Conservation (phyloP, 495 filamentous ascomycete genomes). For the Echria macrotheca region DNA sequence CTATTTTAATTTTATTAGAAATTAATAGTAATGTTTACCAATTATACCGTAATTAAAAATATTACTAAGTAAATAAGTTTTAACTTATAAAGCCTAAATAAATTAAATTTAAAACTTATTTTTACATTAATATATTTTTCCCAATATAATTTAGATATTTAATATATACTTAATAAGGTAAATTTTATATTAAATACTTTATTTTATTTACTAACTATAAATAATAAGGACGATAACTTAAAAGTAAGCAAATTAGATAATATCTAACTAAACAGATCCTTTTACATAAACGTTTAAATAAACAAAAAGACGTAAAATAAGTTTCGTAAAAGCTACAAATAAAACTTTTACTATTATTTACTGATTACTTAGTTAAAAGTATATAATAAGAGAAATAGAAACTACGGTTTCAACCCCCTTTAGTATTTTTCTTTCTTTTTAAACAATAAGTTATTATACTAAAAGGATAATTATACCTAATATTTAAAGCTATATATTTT, state of each 20-base stretch:
- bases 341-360: no score
- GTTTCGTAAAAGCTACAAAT: neutral
- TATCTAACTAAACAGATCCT: no score
- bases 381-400: neutral
- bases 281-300: neutral
- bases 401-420: neutral
- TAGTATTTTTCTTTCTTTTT: no score
- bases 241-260: neutral
- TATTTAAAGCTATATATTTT: neutral
- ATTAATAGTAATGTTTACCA: neutral
- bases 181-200: neutral
- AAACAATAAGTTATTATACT: neutral
- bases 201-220: neutral
- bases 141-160: neutral
- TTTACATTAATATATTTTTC: neutral
- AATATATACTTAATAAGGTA: neutral
- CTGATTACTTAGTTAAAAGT: neutral
- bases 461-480: neutral
- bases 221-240: neutral
- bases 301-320: neutral
- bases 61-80: no score
- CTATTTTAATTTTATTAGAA: neutral
- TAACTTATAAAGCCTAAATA: neutral
- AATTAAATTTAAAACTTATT: neutral
- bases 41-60: neutral